phyloP scores from a whole-genome alignment of 495 filamentous ascomycete genomes.

The Acidiella bohemica region DNA sequence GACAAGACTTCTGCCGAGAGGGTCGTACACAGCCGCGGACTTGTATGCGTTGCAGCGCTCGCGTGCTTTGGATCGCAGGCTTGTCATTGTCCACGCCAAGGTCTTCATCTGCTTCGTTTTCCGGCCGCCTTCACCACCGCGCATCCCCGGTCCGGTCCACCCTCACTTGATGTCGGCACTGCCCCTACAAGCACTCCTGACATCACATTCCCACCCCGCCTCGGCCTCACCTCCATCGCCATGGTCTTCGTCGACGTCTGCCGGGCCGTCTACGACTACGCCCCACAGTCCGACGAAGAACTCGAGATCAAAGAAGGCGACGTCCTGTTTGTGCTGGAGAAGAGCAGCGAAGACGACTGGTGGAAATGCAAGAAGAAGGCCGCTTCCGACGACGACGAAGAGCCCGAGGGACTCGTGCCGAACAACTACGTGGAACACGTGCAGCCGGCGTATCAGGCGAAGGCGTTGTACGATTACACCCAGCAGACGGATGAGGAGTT shows the following conservation, averaged over 20 bases:
- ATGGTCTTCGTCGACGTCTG: constrained; percentile 86
- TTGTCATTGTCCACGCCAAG: no score
- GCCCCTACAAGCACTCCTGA: no score
- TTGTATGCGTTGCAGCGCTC: no score
- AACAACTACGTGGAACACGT: constrained; percentile 90
- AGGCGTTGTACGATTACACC: constrained; percentile 89
- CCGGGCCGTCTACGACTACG: constrained; percentile 86
- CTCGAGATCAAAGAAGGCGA: constrained; percentile 80
- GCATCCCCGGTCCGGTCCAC: no score
- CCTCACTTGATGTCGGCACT: no score
- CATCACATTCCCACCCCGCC: no score
- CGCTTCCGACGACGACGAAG: constrained; percentile 77
- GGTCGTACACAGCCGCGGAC: no score
- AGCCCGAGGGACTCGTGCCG: constrained; percentile 84
- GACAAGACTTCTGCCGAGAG: no score
- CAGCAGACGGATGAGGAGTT: constrained; percentile 96
- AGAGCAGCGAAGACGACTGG: constrained; percentile 83
- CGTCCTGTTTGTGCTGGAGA: constrained; percentile 81
- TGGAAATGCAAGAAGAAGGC: constrained; percentile 98
- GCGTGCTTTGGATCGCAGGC: no score
- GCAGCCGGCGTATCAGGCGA: constrained; percentile 54
- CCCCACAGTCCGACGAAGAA: constrained; percentile 77
- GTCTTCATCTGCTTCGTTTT: no score
- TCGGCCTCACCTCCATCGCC: background rate
- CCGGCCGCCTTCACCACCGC: no score